A percentile compares a stretch with the other conserved stretches of the same genome.
Conservation (phyloP, 805 yeast species). For the Saccharomycopsis javanensis region DNA sequence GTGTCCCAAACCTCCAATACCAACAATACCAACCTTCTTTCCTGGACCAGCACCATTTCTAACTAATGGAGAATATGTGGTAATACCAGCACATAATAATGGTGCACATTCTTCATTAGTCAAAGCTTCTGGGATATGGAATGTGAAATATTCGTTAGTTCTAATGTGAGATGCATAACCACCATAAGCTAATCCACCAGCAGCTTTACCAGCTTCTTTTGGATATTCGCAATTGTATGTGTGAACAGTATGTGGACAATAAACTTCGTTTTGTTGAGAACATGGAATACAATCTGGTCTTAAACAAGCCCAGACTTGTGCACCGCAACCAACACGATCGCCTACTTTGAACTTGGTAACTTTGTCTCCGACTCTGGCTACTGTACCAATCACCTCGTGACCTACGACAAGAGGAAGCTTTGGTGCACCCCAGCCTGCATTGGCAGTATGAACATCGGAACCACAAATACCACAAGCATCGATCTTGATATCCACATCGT, state of each 20-base stretch:
- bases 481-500: constrained; percentile 44
- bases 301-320: constrained; percentile 32
- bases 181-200: constrained; percentile 41
- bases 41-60: constrained; percentile 35
- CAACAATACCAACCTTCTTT: constrained; percentile 47
- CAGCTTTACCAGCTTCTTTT: constrained; percentile 22
- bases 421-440: constrained; percentile 26
- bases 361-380: constrained; percentile 26
- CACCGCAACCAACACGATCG: constrained; percentile 39
- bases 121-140: constrained; percentile 39
- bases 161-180: constrained; percentile 42
- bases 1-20: constrained; percentile 63
- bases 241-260: constrained; percentile 29
- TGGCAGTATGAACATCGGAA: constrained; percentile 31
- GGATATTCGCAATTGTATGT: constrained; percentile 29
- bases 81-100: constrained; percentile 47
- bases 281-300: constrained; percentile 27
- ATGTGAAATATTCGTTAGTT: constrained; percentile 35
- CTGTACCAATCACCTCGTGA: constrained; percentile 26
- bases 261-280: constrained; percentile 31
- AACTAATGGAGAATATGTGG: constrained; percentile 42
- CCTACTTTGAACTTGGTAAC: constrained; percentile 31
- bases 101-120: constrained; percentile 40
- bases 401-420: constrained; percentile 23
- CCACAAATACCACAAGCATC: constrained; percentile 65